Conservation (phyloP, 257 asterid species). For the Cruciata laevipes region DNA sequence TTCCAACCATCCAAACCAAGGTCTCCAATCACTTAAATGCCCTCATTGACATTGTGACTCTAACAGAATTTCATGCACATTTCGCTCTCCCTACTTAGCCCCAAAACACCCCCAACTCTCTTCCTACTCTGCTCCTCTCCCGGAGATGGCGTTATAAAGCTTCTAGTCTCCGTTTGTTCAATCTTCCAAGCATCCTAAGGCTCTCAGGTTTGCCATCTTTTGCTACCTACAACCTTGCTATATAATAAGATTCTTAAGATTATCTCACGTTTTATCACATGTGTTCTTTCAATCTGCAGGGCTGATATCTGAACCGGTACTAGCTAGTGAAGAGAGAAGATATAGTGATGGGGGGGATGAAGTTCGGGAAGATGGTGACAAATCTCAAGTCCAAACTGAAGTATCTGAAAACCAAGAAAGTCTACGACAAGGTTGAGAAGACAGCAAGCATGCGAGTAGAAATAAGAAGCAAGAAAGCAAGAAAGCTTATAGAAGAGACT, state of each 20-base stretch:
- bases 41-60: conserved; percentile 7
- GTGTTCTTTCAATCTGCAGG: not conserved
- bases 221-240: too few relatives aligned
- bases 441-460: conserved; percentile 87
- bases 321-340: not conserved
- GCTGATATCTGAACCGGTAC: not conserved
- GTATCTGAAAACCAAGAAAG: conserved; percentile 37
- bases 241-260: too few relatives aligned
- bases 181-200: not conserved
- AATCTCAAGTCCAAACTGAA: conserved; percentile 47
- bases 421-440: conserved; percentile 67
- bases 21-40: conserved; percentile 9
- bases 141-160: not conserved
- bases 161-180: not conserved
- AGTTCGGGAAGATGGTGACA: conserved; percentile 40
- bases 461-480: conserved; percentile 69
- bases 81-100: conserved; percentile 14
- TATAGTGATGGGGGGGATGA: conserved; percentile 44
- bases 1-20: not conserved
- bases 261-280: not conserved
- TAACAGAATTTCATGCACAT: conserved; percentile 26
- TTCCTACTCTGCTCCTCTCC: not conserved
- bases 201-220: not conserved
- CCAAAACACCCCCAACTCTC: conserved; percentile 12
- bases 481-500: conserved; percentile 57